Conservation (phyloP, 441 rosid genomes). For the Populus hybrid region DNA sequence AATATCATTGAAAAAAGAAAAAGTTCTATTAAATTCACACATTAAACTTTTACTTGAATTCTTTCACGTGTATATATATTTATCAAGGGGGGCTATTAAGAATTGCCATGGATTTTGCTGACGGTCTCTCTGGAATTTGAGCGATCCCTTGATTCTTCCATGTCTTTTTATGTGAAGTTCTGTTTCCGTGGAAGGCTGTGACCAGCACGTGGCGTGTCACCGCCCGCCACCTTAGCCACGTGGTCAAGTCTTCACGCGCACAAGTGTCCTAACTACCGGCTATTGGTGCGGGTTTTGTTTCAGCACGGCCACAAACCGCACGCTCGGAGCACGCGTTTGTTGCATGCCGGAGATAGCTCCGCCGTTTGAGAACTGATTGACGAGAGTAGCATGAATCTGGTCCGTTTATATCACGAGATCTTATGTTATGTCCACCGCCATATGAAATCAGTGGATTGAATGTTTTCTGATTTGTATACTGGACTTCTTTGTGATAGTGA, state of each 20-base stretch:
- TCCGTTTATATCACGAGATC: background rate
- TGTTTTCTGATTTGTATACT: background rate
- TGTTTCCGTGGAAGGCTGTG: slow-evolving; percentile 13
- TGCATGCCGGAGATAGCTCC: background rate
- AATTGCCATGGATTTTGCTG: background rate
- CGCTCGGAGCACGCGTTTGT: slow-evolving; percentile 23
- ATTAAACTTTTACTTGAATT: no score
- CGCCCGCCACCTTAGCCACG: slow-evolving; percentile 19
- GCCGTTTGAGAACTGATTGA: background rate
- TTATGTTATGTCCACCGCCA: background rate
- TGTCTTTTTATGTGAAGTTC: slow-evolving; percentile 7
- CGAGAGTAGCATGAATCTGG: background rate
- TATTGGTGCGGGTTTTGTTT: slow-evolving; percentile 11
- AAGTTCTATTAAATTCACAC: background rate
- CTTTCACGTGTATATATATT: background rate
- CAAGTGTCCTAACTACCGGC: slow-evolving; percentile 21
- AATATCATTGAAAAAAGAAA: background rate
- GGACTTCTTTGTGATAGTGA: background rate
- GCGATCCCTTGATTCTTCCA: background rate
- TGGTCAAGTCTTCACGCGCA: slow-evolving; percentile 16
- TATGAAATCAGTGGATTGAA: background rate
- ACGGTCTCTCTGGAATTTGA: background rate
- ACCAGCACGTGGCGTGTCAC: slow-evolving; percentile 28
- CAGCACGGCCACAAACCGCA: slow-evolving; percentile 9
- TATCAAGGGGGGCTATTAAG: slow-evolving; percentile 13